Conservation (phyloP, 2,329 filamentous ascomycete genomes). For the Dactylellina sp. region DNA sequence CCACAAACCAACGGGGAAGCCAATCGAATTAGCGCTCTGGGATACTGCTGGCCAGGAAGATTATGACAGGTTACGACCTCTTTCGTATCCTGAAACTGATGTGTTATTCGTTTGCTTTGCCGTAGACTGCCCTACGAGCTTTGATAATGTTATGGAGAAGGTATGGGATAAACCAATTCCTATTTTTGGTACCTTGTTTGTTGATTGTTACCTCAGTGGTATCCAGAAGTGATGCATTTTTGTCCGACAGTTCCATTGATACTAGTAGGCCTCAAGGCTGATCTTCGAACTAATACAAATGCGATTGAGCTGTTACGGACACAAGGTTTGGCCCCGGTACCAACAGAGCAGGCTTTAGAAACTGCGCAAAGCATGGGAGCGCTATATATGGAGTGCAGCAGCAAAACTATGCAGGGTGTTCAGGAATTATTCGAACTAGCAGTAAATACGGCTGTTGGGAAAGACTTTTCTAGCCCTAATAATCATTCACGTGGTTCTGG, state of each 20-base stretch:
- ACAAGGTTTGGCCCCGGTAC: slow-evolving; percentile 94
- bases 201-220: slow-evolving; percentile 76
- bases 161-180: slow-evolving; percentile 67
- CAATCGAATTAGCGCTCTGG: slow-evolving; percentile 95
- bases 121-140: slow-evolving; percentile 96
- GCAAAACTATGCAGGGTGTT: slow-evolving; percentile 95
- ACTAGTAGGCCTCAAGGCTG: slow-evolving; percentile 95
- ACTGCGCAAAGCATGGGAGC: slow-evolving; percentile 95
- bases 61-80: slow-evolving; percentile 92
- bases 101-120: slow-evolving; percentile 98
- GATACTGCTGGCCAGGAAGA: slow-evolving; percentile 99
- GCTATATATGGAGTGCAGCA: slow-evolving; percentile 97
- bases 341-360: slow-evolving; percentile 84
- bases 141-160: slow-evolving; percentile 99
- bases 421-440: slow-evolving; percentile 96
- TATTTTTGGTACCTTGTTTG: slow-evolving; percentile 26
- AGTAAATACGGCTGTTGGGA: slow-evolving; percentile 87
- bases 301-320: slow-evolving; percentile 99
- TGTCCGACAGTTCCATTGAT: slow-evolving; percentile 97
- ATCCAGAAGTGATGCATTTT: slow-evolving; percentile 98
- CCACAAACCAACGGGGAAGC: slow-evolving; percentile 88
- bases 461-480: slow-evolving; percentile 67
- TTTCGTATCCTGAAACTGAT: slow-evolving; percentile 98
- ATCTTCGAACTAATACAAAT: slow-evolving; percentile 92
- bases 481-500: slow-evolving; percentile 11